Percentiles rank a stretch among this genome's conserved stretches.
These are phyloP conservation scores for Tritrichomonas musculus DNA, from an alignment of 208 protist species.

Conservation along the genomic window DNA sequence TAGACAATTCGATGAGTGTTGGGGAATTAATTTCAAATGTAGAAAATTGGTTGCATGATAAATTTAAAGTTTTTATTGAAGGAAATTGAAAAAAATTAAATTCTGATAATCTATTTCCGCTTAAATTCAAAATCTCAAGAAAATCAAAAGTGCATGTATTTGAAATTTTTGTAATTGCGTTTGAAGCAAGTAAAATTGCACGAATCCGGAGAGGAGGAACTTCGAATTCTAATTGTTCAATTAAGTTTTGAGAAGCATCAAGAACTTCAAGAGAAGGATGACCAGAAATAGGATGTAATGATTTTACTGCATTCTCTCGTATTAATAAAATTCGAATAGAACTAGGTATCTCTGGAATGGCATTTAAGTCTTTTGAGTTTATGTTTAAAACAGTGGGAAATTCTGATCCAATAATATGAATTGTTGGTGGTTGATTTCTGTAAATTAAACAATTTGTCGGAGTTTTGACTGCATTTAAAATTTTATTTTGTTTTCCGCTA, in stretches of 20 bases:
- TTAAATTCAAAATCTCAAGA: constrained; percentile 1
- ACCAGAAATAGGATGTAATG: background rate
- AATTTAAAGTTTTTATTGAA: background rate
- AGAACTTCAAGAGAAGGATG: background rate
- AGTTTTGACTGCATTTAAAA: background rate
- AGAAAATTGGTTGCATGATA: background rate
- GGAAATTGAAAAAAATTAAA: background rate
- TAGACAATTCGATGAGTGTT: background rate
- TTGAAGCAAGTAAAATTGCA: background rate
- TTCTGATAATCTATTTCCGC: background rate
- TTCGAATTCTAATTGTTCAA: background rate
- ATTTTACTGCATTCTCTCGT: background rate
- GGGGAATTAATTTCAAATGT: background rate
- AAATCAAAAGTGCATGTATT: background rate
- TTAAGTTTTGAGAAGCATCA: constrained; percentile 15
- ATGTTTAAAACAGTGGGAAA: background rate
- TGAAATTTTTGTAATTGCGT: background rate
- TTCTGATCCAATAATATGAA: background rate
- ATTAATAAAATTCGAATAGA: background rate
- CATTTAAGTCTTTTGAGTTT: background rate
- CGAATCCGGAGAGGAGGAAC: background rate
- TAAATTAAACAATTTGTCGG: constrained; percentile 27
- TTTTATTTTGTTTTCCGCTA: background rate
- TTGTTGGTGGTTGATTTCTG: background rate
- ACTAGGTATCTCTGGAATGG: background rate